Percentiles rank a stretch among this genome's conserved stretches.
Conservation (phyloP, 2,329 filamentous ascomycete species). For the Claviceps purpurea region DNA sequence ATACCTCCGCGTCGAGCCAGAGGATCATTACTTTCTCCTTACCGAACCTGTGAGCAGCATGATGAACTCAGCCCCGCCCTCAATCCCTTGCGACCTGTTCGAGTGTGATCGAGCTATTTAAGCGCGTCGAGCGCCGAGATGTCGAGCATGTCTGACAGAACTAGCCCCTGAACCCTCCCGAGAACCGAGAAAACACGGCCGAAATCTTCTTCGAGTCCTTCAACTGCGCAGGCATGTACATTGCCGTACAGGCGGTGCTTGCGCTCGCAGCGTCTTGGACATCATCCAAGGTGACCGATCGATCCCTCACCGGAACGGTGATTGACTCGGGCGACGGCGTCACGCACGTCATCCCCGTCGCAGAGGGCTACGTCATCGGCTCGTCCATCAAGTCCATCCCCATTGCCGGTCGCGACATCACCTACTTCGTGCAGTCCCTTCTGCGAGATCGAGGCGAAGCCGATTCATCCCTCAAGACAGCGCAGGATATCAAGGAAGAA, state of each 20-base stretch:
- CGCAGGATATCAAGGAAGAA: slow-evolving; percentile 96
- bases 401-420: slow-evolving; percentile 94
- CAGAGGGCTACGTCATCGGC: slow-evolving; percentile 96
- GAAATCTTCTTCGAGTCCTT: slow-evolving; percentile 99
- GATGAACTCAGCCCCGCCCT: background rate
- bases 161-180: slow-evolving; percentile 89
- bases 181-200: slow-evolving; percentile 97
- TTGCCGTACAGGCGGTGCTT: slow-evolving; percentile 93
- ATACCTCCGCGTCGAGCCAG: slow-evolving; percentile 92
- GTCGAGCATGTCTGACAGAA: background rate
- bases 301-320: slow-evolving; percentile 91
- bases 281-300: slow-evolving; percentile 91
- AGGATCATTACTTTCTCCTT: slow-evolving; percentile 96
- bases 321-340: slow-evolving; percentile 98
- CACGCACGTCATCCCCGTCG: slow-evolving; percentile 96
- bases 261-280: slow-evolving; percentile 97
- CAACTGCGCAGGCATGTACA: slow-evolving; percentile 97
- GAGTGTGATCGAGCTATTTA: background rate
- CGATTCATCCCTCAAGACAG: slow-evolving; percentile 92
- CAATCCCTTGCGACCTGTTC: too few species aligned
- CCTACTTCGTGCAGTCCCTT: slow-evolving; percentile 94
- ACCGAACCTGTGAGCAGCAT: slow-evolving; percentile 72
- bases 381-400: slow-evolving; percentile 99
- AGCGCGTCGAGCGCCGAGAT: background rate
- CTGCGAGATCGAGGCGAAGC: slow-evolving; percentile 92